phyloP scores from a whole-genome alignment of 2,329 filamentous ascomycete genomes.

The Talaromyces sp. region DNA sequence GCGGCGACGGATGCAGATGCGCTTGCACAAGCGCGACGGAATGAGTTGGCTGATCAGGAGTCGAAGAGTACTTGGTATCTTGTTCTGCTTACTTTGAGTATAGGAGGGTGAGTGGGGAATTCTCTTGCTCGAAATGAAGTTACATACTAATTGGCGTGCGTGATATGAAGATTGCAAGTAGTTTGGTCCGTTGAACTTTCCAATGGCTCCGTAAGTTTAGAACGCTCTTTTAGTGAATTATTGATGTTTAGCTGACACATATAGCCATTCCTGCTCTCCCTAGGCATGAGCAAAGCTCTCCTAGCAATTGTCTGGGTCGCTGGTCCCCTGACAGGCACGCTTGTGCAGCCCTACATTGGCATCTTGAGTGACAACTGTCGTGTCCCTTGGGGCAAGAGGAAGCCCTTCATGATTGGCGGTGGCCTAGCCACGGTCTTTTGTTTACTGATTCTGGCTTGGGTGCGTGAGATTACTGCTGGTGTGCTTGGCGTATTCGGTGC shows the following conservation, averaged over 20 bases:
- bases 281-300: constrained; percentile 77
- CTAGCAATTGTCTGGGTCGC: constrained; percentile 84
- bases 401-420: constrained; percentile 76
- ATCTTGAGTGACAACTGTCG: constrained; percentile 78
- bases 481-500: constrained; percentile 69
- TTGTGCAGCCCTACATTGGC: constrained; percentile 80
- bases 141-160: not conserved
- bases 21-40: constrained; percentile 15
- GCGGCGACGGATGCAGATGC: constrained; percentile 6
- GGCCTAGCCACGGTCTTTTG: constrained; percentile 64
- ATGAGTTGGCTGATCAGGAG: constrained; percentile 48
- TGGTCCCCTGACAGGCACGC: constrained; percentile 70
- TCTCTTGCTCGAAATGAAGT: not conserved
- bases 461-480: constrained; percentile 66
- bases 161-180: constrained; percentile 66
- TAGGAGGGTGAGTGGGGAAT: constrained; percentile 57
- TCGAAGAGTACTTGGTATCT: constrained; percentile 82
- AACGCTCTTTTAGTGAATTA: not conserved
- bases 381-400: constrained; percentile 70
- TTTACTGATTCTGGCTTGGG: constrained; percentile 70
- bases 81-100: constrained; percentile 77
- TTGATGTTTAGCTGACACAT: not conserved
- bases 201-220: constrained; percentile 68
- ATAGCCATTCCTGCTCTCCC: constrained; percentile 70
- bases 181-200: constrained; percentile 95